Evolutionary conservation across 805 yeast genomes (phyloP).

Genomic region (Zygotorulaspora chibaensis): DNA sequence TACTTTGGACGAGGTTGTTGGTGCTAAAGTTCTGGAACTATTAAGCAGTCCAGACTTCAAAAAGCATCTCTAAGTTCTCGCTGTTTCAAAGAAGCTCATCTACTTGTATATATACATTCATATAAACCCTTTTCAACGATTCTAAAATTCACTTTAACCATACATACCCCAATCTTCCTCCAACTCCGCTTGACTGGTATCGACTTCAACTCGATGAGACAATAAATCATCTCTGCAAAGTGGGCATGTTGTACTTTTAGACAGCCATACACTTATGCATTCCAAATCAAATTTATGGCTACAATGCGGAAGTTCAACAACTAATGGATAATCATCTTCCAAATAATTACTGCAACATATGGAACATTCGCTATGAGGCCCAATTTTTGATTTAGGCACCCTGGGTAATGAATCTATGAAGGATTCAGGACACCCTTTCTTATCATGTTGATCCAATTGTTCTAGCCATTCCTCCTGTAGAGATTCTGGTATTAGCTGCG

Average conservation of each 20-base stretch:
- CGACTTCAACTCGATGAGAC: slow-evolving; percentile 40
- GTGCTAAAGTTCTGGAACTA: slow-evolving; percentile 61
- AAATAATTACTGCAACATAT: slow-evolving; percentile 74
- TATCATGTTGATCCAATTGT: slow-evolving; percentile 22
- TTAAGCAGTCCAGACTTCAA: slow-evolving; percentile 69
- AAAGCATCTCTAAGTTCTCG: slow-evolving; percentile 36
- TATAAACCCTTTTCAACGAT: neutral
- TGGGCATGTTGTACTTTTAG: slow-evolving; percentile 73
- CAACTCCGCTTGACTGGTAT: slow-evolving; percentile 52
- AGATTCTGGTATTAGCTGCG: slow-evolving; percentile 24
- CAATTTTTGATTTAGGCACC: slow-evolving; percentile 44
- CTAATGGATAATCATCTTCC: slow-evolving; percentile 72
- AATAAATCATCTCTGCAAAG: slow-evolving; percentile 73
- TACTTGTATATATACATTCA: slow-evolving; percentile 5
- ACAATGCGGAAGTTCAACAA: slow-evolving; percentile 74
- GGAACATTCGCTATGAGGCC: slow-evolving; percentile 63
- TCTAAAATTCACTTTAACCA: slow-evolving; percentile 41
- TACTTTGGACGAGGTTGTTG: slow-evolving; percentile 27
- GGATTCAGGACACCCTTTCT: slow-evolving; percentile 59
- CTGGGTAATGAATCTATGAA: slow-evolving; percentile 77
- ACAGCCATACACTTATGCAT: slow-evolving; percentile 87
- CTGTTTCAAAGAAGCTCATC: neutral
- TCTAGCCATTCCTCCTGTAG: slow-evolving; percentile 30
- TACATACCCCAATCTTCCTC: slow-evolving; percentile 79
- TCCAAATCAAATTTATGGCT: slow-evolving; percentile 82